These are phyloP conservation scores for Solanum arcanum DNA, from an alignment of 257 asterid species.

Conservation along the genomic window DNA sequence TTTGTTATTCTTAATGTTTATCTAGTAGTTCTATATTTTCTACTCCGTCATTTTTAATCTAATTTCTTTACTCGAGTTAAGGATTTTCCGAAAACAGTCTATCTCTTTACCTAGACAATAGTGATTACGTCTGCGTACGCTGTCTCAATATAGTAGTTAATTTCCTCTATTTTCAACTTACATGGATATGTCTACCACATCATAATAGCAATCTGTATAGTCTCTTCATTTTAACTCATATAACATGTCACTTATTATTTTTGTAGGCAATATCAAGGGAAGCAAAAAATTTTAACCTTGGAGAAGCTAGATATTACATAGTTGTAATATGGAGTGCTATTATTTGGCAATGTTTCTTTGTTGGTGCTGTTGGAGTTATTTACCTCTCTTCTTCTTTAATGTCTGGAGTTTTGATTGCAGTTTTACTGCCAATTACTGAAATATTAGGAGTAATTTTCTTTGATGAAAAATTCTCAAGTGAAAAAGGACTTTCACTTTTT, in stretches of 20 bases:
- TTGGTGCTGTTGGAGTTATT: neutral
- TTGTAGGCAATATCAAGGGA: neutral
- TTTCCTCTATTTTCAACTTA: neutral
- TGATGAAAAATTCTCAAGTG: neutral
- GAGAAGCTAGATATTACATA: neutral
- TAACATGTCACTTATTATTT: neutral
- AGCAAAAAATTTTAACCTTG: neutral
- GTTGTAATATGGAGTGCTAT: neutral
- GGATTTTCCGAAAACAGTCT: accelerated
- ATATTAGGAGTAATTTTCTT: neutral
- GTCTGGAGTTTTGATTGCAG: neutral
- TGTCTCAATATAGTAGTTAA: neutral
- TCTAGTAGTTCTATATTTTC: too few species aligned
- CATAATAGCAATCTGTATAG: neutral
- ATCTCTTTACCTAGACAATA: too few species aligned
- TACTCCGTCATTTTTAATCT: neutral
- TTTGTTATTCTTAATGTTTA: too few species aligned
- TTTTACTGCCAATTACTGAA: neutral
- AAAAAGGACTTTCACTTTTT: neutral
- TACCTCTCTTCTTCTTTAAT: neutral
- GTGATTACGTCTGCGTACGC: accelerated
- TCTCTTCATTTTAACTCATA: neutral
- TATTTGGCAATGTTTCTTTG: neutral
- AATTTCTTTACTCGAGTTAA: too few species aligned
- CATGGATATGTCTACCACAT: neutral